Conservation (phyloP, 352 stramenopile genomes). For the Globisporangium spiculum region DNA sequence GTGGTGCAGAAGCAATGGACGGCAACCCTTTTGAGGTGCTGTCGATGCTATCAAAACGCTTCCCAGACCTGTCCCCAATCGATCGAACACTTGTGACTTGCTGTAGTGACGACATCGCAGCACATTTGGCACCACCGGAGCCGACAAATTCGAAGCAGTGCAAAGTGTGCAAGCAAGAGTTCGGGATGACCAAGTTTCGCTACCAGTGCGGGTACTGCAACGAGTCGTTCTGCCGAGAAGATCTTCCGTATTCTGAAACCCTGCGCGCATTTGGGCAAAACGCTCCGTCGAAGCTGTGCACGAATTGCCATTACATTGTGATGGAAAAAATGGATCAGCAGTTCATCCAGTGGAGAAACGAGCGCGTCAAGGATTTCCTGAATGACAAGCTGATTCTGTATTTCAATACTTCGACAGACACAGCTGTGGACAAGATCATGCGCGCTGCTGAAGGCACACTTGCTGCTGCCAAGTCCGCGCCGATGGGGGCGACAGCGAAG, state of each 20-base stretch:
- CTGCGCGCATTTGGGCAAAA: conserved; percentile 70
- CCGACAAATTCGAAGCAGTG: conserved; percentile 56
- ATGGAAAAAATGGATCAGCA: conserved; percentile 77
- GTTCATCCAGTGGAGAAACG: conserved; percentile 72
- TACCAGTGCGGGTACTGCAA: conserved; percentile 84
- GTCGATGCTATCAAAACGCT: conserved; percentile 74
- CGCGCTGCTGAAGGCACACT: conserved; percentile 76
- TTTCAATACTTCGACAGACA: conserved; percentile 78
- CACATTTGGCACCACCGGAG: conserved; percentile 60
- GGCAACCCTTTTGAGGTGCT: conserved; percentile 37
- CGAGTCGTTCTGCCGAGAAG: conserved; percentile 74
- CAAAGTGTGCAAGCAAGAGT: conserved; percentile 66
- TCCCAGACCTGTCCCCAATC: conserved; percentile 69
- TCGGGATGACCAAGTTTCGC: conserved; percentile 81
- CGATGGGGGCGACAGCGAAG: conserved; percentile 78
- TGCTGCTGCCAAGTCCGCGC: conserved; percentile 69
- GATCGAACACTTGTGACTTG: conserved; percentile 73
- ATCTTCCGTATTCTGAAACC: conserved; percentile 54
- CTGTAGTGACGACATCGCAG: conserved; percentile 46
- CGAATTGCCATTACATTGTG: conserved; percentile 68
- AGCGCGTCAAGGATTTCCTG: conserved; percentile 80
- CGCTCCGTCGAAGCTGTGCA: conserved; percentile 58
- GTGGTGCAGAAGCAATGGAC: conserved; percentile 13
- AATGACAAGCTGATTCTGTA: conserved; percentile 63
- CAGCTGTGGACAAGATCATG: conserved; percentile 82